Conservation (phyloP, 176 grass and related monocot genomes). For the Thalia dealbata region DNA sequence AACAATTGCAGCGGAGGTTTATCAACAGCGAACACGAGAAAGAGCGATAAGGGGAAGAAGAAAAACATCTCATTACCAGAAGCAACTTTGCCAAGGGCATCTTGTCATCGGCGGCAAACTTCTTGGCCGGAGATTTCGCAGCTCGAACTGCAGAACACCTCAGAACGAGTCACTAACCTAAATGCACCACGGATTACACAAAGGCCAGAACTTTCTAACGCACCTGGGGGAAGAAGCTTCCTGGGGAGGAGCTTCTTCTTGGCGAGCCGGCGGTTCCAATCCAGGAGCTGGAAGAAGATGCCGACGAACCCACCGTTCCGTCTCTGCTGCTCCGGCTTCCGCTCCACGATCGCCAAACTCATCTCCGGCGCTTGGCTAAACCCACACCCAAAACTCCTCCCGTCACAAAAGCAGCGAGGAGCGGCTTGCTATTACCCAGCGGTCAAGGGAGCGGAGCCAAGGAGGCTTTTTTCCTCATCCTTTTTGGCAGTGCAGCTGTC, state of each 20-base stretch:
- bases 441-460: background rate
- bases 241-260: slow-evolving; percentile 30
- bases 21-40: background rate
- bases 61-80: slow-evolving; percentile 6
- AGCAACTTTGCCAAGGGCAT: slow-evolving; percentile 19
- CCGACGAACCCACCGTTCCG: slow-evolving; percentile 45
- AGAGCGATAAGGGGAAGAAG: background rate
- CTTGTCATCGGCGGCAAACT: slow-evolving; percentile 10
- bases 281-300: slow-evolving; percentile 70
- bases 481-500: slow-evolving; percentile 7
- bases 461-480: background rate
- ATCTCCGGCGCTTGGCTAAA: slow-evolving; percentile 13
- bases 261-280: slow-evolving; percentile 76
- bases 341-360: slow-evolving; percentile 89
- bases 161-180: background rate
- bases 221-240: slow-evolving; percentile 37
- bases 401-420: background rate
- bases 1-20: background rate
- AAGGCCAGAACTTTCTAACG: slow-evolving; percentile 33
- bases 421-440: background rate
- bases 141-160: background rate
- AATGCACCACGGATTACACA: slow-evolving; percentile 17
- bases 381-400: background rate
- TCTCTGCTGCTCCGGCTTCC: slow-evolving; percentile 31
- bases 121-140: slow-evolving; percentile 8